Evolutionary conservation across 2,329 filamentous ascomycete species (phyloP), one percentile per base, ranked within the genome.

Genomic region (Aphanocladium album): DNA sequence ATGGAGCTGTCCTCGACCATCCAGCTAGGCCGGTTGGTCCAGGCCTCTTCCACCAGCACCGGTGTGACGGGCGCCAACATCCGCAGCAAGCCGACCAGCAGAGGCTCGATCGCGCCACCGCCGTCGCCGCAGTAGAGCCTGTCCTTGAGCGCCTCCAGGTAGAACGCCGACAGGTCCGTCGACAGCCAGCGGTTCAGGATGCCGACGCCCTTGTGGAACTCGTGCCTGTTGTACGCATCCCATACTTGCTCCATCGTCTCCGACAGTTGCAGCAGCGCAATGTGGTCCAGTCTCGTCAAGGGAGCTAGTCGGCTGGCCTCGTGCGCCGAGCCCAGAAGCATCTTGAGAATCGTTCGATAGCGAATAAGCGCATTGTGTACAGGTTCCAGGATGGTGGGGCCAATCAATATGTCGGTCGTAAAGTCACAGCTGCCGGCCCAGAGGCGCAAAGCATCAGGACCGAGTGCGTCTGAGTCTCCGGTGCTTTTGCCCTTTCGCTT

Each of bases 361-460:
- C 96, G 97, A 73, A 93, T 82, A 25, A 98, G 76, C 2, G 86
- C 83, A 50, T 83, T 85, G 66, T 96, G 90, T 12, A 95, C 85
- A 1, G 89, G 84, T 67, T 89, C 84, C 8, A 99, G 81, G 0
- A 95, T 87, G 1, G 87, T 83, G 64, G 89, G 84, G 23, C 93
- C 90, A 64, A 99, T 88, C 7, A 89, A 82, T 6, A 98, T 87
- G 71, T 99, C 95, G 19, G 84, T 85, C 3, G 91, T 96, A 72
- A 95, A 98, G 74, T 99, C 93, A 67, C 89, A 91, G 72, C 89
- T 91, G 3, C 93, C 93, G 30, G 86, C 93, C 93, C 93, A 98
- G 30, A 99, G 77, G 12, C 96, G 87, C 59, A 99, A 80, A 4
- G 89, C 90, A 74, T 99, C 93, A 0, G 93, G 83, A 0, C 95